Conservation (phyloP, 306 rosid species). For the Fragaria nilgerrensis region DNA sequence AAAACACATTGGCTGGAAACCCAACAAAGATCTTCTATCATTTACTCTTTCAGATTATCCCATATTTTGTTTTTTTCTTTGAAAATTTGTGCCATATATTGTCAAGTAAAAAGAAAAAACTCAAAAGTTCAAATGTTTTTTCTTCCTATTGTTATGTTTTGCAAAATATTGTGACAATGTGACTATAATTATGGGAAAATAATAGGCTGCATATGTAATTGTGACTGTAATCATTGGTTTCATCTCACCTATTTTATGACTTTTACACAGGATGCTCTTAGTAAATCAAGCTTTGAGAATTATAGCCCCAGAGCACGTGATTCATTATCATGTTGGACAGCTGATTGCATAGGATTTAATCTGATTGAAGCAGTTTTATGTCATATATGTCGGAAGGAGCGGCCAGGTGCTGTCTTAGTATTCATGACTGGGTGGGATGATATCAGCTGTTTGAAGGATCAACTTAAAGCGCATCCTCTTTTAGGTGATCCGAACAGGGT, state of each 20-base stretch:
- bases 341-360: slow-evolving; percentile 92
- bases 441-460: slow-evolving; percentile 88
- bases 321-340: slow-evolving; percentile 80
- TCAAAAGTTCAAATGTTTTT: not conserved
- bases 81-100: not conserved
- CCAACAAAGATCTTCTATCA: not conserved
- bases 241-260: slow-evolving; percentile 26
- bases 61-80: not conserved
- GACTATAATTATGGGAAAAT: not conserved
- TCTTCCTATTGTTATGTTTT: slow-evolving; percentile 1
- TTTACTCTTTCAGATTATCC: not conserved
- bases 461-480: slow-evolving; percentile 92
- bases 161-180: not conserved
- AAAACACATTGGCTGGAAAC: no score
- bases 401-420: slow-evolving; percentile 89
- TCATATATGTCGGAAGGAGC: slow-evolving; percentile 93
- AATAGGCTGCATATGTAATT: slow-evolving; percentile 15
- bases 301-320: slow-evolving; percentile 81
- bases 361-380: slow-evolving; percentile 93
- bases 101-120: not conserved
- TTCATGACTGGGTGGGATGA: slow-evolving; percentile 99
- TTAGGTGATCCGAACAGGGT: slow-evolving; percentile 95
- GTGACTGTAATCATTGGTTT: no score
- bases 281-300: slow-evolving; percentile 71
- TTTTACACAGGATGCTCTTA: slow-evolving; percentile 76